A percentile compares a stretch with the other conserved stretches of the same genome.
Evolutionary conservation across 257 asterid genomes (phyloP).

Genomic region (Fraxinus excelsior): DNA sequence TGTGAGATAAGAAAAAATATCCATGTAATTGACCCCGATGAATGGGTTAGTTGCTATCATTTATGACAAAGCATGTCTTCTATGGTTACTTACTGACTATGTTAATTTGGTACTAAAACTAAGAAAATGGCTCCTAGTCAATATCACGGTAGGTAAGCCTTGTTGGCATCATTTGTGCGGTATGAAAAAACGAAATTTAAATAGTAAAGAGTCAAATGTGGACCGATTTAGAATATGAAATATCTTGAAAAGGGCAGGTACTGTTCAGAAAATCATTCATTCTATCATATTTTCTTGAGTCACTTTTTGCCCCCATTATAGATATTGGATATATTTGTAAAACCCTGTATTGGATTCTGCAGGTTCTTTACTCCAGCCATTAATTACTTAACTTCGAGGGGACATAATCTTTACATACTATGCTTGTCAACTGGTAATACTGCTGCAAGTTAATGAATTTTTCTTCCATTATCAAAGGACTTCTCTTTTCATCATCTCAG

Average conservation of each 20-base stretch:
- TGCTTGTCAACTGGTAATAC: constrained; percentile 84
- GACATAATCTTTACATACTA: constrained; percentile 63
- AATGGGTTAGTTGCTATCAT: background rate
- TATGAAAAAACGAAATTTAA: background rate
- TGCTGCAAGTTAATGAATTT: constrained; percentile 10
- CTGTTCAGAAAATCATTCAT: background rate
- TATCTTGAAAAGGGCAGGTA: background rate
- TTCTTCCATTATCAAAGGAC: constrained; percentile 4
- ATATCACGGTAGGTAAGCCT: background rate
- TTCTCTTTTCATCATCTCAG: background rate
- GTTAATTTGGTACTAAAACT: too few species aligned
- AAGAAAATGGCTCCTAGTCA: background rate
- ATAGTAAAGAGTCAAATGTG: background rate
- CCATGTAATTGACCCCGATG: background rate
- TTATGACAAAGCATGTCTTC: background rate
- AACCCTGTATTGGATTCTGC: constrained; percentile 26
- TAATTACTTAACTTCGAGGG: constrained; percentile 57
- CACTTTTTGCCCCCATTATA: constrained; percentile 13
- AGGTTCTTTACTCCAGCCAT: constrained; percentile 94
- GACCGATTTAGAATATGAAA: background rate
- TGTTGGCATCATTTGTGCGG: background rate
- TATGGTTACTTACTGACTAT: background rate
- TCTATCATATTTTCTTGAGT: background rate
- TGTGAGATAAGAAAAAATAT: background rate
- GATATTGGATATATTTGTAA: background rate